These are phyloP conservation scores for Rugonectria rugulosa DNA, from an alignment of 2,329 filamentous ascomycete genomes.

Conservation along the genomic window DNA sequence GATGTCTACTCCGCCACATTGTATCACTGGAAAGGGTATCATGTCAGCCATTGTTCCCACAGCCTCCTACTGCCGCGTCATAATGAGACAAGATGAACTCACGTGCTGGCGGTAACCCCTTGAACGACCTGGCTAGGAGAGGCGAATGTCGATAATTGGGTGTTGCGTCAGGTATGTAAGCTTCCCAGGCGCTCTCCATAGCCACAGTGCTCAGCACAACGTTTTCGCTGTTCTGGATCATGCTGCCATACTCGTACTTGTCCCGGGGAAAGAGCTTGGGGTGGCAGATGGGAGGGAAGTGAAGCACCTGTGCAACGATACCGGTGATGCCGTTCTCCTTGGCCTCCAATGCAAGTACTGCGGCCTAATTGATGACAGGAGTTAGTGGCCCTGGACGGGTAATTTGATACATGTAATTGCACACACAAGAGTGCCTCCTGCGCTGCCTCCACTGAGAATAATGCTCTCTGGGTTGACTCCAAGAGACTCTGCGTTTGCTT, in stretches of 20 bases:
- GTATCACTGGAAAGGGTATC: constrained; percentile 30
- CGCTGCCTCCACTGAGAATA: constrained; percentile 32
- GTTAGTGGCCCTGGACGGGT: background rate
- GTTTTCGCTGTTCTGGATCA: constrained; percentile 28
- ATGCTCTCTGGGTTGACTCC: constrained; percentile 30
- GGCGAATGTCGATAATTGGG: constrained; percentile 33
- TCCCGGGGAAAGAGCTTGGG: constrained; percentile 32
- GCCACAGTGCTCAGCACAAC: constrained; percentile 12
- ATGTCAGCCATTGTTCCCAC: too few species aligned
- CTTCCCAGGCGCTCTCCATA: constrained; percentile 25
- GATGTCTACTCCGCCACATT: constrained; percentile 29
- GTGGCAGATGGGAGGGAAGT: constrained; percentile 33
- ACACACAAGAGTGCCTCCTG: constrained; percentile 30
- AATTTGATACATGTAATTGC: accelerated
- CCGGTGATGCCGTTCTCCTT: constrained; percentile 24
- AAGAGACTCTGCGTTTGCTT: constrained; percentile 24
- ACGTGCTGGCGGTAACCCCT: constrained; percentile 29
- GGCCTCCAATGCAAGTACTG: constrained; percentile 23
- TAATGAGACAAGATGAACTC: background rate
- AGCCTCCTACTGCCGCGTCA: too few species aligned
- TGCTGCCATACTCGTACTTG: constrained; percentile 35
- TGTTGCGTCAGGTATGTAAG: constrained; percentile 10
- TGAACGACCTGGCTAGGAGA: constrained; percentile 24
- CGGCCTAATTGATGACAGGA: constrained; percentile 19
- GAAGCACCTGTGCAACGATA: constrained; percentile 30